A percentile compares a stretch with the other conserved stretches of the same genome.
Evolutionary conservation across 805 yeast species (phyloP).

Genomic region (Saccharomycopsis oosterbeekiorum): DNA sequence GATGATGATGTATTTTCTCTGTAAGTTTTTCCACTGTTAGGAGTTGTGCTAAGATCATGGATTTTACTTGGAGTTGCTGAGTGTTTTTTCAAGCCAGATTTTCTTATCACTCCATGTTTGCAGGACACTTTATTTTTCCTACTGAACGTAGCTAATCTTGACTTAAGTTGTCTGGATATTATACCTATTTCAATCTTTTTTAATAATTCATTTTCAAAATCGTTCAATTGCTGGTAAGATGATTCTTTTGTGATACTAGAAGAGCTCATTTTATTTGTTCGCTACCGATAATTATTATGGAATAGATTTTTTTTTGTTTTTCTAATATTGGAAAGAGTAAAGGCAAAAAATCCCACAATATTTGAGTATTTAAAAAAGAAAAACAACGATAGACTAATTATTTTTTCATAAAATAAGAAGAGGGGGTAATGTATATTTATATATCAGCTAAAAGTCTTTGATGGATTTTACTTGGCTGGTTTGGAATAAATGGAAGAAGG

Average conservation of each 20-base stretch:
- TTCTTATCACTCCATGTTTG: background rate
- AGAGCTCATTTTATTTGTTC: background rate
- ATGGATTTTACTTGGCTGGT: background rate
- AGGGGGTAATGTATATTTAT: too few species aligned
- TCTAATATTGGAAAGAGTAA: too few species aligned
- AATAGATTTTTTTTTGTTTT: background rate
- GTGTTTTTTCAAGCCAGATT: background rate
- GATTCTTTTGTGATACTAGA: background rate
- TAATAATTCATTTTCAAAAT: conserved; percentile 14
- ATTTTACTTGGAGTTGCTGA: background rate
- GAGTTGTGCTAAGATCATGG: background rate
- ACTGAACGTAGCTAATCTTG: conserved; percentile 11
- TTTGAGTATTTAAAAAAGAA: too few species aligned
- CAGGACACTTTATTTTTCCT: background rate
- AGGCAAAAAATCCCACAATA: too few species aligned
- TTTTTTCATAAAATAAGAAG: too few species aligned
- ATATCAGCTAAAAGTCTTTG: too few species aligned
- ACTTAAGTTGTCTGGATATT: conserved; percentile 17
- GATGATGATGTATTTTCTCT: background rate
- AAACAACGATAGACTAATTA: too few species aligned
- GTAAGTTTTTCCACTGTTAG: background rate
- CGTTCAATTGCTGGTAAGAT: background rate
- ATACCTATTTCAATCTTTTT: conserved; percentile 18
- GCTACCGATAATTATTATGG: background rate
- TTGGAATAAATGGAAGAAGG: background rate